phyloP scores from a whole-genome alignment of 73 alveolate genomes.

The Paramecium pentaurelia region DNA sequence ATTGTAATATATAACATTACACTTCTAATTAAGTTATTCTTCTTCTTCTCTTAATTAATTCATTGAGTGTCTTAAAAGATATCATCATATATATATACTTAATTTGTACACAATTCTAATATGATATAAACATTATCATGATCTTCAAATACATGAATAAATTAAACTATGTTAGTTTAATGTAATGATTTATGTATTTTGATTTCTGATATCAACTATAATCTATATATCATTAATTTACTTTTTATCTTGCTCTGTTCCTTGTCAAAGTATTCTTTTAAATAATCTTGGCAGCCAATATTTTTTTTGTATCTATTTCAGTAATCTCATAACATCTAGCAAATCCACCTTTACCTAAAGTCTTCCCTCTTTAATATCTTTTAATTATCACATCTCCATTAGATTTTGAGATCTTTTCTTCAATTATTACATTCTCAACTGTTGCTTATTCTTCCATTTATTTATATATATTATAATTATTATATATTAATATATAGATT shows the following conservation, averaged over 20 bases:
- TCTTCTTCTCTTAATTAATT: constrained; percentile 93
- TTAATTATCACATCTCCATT: constrained; percentile 74
- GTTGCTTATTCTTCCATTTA: constrained; percentile 28
- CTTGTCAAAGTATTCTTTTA: constrained; percentile 88
- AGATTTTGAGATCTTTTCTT: constrained; percentile 69
- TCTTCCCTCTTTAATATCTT: constrained; percentile 80
- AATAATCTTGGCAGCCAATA: constrained; percentile 89
- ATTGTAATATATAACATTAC: constrained; percentile 86
- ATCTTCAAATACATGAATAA: constrained; percentile 96
- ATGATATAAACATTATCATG: constrained; percentile 87
- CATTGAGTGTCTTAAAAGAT: constrained; percentile 82
- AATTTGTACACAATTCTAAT: constrained; percentile 89
- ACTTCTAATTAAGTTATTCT: constrained; percentile 93
- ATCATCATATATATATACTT: constrained; percentile 60
- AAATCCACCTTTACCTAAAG: constrained; percentile 96
- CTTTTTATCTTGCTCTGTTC: constrained; percentile 91
- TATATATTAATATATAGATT: not conserved
- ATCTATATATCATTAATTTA: constrained; percentile 59
- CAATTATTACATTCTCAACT: constrained; percentile 65
- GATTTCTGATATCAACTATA: constrained; percentile 87
- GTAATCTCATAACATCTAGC: constrained; percentile 94
- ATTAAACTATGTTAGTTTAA: constrained; percentile 88
- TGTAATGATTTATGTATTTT: constrained; percentile 93
- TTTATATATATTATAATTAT: not conserved
- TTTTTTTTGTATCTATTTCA: constrained; percentile 75